Evolutionary conservation across 306 rosid species (phyloP).

Genomic region (Acacia melanoxylon): DNA sequence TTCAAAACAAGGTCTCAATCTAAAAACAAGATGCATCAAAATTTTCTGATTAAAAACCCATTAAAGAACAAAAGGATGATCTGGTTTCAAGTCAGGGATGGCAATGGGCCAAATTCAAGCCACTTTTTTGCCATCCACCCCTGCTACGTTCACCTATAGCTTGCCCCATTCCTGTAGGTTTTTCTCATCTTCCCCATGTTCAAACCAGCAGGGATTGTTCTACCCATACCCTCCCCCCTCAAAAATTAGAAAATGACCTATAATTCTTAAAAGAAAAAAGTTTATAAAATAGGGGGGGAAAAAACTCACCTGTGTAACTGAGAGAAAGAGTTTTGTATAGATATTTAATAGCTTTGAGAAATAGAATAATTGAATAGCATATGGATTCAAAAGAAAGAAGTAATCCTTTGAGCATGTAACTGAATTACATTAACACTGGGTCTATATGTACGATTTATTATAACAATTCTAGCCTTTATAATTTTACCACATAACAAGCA

Average conservation of each 20-base stretch:
- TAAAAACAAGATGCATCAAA: constrained; percentile 1
- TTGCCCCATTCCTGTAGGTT: background rate
- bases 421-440: background rate
- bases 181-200: background rate
- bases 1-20: background rate
- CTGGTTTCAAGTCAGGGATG: background rate
- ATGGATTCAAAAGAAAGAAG: background rate
- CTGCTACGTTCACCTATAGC: background rate
- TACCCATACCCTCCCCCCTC: background rate
- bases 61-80: background rate
- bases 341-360: background rate
- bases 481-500: background rate
- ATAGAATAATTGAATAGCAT: background rate
- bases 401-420: background rate
- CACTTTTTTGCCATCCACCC: background rate
- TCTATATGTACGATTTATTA: background rate
- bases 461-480: background rate
- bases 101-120: background rate
- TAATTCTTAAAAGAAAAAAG: background rate
- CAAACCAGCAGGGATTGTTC: background rate
- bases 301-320: background rate
- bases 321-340: background rate
- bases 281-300: no score
- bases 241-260: background rate
- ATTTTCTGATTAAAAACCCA: background rate